Evolutionary conservation across 2,329 filamentous ascomycete species (phyloP).

Genomic region (Alternaria hordeiaustralica): DNA sequence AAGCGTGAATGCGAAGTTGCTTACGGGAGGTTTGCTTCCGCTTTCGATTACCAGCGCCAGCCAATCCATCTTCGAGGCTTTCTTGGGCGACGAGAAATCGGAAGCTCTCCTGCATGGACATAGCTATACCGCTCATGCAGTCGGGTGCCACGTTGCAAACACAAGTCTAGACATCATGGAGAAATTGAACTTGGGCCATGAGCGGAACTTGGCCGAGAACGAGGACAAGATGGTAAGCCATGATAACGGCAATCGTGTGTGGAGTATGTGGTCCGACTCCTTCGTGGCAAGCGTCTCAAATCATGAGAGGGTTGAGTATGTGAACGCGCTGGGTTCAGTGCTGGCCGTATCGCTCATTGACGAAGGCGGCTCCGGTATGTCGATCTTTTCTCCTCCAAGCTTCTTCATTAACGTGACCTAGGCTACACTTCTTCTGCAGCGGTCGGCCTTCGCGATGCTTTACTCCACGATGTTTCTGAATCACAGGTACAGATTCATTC

Average conservation of each 20-base stretch:
- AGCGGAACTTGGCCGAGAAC: neutral
- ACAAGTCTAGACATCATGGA: conserved; percentile 67
- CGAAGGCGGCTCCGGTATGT: conserved; percentile 53
- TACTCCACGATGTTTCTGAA: conserved; percentile 49
- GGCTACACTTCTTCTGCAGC: conserved; percentile 66
- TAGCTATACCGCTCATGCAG: conserved; percentile 83
- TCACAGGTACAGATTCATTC: conserved; percentile 61
- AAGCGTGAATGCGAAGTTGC: conserved; percentile 80
- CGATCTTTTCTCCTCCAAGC: neutral
- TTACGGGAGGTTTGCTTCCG: conserved; percentile 81
- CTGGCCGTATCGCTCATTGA: conserved; percentile 69
- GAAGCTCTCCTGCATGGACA: conserved; percentile 84
- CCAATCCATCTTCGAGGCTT: conserved; percentile 73
- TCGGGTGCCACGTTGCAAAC: conserved; percentile 81
- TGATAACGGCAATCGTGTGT: conserved; percentile 46
- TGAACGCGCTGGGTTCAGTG: conserved; percentile 77
- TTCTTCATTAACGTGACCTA: conserved; percentile 9
- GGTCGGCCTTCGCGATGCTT: conserved; percentile 57
- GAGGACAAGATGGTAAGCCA: neutral
- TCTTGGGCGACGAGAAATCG: conserved; percentile 74
- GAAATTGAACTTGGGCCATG: neutral
- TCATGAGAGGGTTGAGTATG: conserved; percentile 63
- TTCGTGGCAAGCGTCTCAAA: conserved; percentile 68
- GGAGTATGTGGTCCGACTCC: conserved; percentile 73
- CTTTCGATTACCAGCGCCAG: conserved; percentile 79